Evolutionary conservation across 176 grass and related monocot genomes (phyloP).

Genomic region (Oryza australiensis): DNA sequence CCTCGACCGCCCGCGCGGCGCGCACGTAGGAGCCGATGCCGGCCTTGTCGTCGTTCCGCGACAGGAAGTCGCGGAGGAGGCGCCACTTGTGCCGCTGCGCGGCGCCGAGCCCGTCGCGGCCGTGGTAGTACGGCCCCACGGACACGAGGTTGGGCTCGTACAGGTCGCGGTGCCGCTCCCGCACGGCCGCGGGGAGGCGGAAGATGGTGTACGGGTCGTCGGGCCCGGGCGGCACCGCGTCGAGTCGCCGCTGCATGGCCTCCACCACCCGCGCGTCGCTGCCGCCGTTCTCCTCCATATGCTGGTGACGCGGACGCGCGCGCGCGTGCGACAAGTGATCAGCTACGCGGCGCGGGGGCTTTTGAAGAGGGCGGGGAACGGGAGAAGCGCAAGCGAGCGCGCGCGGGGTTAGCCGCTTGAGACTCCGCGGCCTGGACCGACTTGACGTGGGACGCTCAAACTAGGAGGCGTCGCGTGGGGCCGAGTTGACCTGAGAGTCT

Average conservation of each 20-base stretch:
- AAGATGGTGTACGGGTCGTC: conserved; percentile 51
- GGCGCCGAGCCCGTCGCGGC: conserved; percentile 28
- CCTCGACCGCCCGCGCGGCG: conserved; percentile 34
- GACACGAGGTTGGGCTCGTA: conserved; percentile 52
- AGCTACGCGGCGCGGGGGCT: not conserved
- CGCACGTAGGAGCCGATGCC: conserved; percentile 41
- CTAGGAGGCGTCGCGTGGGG: not conserved
- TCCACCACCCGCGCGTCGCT: conserved; percentile 42
- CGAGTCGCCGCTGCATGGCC: conserved; percentile 55
- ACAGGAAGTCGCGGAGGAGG: conserved; percentile 46
- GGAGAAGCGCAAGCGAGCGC: too few relatives aligned
- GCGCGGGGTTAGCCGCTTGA: too few relatives aligned
- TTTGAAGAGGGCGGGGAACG: not conserved
- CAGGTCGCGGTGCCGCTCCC: conserved; percentile 52
- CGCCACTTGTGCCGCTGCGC: conserved; percentile 60
- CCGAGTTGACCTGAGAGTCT: conserved; percentile 22
- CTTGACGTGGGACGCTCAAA: conserved; percentile 9
- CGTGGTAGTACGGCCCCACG: conserved; percentile 49
- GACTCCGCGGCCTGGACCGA: not conserved
- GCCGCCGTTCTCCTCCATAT: not conserved
- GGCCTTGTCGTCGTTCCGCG: not conserved
- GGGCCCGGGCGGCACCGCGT: conserved; percentile 21
- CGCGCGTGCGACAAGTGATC: not conserved
- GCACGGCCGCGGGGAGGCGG: conserved; percentile 51
- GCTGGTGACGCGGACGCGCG: not conserved